A percentile compares a stretch with the other conserved stretches of the same genome.
Evolutionary conservation across 371 early-diverging fungal genomes (phyloP).

Genomic region (Coemansia sp.): DNA sequence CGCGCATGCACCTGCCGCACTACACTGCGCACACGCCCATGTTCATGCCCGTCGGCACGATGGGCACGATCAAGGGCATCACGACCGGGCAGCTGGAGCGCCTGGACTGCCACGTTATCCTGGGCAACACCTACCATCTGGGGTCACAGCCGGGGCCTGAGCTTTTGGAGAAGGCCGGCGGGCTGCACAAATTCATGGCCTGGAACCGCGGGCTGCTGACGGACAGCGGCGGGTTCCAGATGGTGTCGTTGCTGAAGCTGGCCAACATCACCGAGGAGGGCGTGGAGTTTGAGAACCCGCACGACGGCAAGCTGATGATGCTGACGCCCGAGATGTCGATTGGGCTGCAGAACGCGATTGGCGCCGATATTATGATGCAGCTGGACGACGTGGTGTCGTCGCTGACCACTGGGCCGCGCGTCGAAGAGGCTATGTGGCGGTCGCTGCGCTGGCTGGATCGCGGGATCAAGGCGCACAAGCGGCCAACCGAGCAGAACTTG

Average conservation of each 20-base stretch:
- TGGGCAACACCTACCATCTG: conserved; percentile 92
- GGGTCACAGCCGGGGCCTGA: conserved; percentile 78
- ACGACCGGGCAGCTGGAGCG: conserved; percentile 76
- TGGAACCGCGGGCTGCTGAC: conserved; percentile 87
- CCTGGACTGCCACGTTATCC: conserved; percentile 88
- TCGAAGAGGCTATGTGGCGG: conserved; percentile 93
- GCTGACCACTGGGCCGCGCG: conserved; percentile 75
- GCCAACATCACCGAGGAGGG: conserved; percentile 91
- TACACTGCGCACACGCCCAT: conserved; percentile 85
- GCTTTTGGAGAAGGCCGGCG: conserved; percentile 73
- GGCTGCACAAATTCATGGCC: conserved; percentile 87
- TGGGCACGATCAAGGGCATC: conserved; percentile 92
- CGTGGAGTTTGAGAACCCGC: conserved; percentile 86
- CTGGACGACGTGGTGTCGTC: conserved; percentile 96
- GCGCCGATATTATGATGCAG: conserved; percentile 98
- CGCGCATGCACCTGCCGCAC: conserved; percentile 79
- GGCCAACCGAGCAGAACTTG: conserved; percentile 78
- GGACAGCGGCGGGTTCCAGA: conserved; percentile 95
- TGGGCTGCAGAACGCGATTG: conserved; percentile 90
- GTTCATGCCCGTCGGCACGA: conserved; percentile 99
- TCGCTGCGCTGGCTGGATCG: conserved; percentile 96
- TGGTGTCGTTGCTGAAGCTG: conserved; percentile 86
- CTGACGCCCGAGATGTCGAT: conserved; percentile 97
- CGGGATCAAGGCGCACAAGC: conserved; percentile 79
- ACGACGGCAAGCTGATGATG: conserved; percentile 78